Evolutionary conservation across 1,284 basidiomycete species (phyloP).

Genomic region (Takashimella koratensis): DNA sequence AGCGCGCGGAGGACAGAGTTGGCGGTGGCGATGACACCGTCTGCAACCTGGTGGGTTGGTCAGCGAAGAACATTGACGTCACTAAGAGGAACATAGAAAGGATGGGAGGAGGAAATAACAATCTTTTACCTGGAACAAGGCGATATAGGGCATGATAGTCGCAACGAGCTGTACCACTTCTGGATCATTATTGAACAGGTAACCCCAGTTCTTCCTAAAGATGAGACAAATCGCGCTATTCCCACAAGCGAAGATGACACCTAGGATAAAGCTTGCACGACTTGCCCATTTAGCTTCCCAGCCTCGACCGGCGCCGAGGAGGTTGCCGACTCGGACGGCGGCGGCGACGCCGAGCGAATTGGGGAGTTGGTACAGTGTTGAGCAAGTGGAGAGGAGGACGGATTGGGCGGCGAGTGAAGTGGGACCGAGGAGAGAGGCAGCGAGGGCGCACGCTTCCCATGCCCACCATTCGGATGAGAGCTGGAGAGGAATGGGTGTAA

Average conservation of each 20-base stretch:
- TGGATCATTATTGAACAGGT: constrained; percentile 79
- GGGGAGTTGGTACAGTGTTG: constrained; percentile 80
- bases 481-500: too few species aligned
- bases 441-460: constrained; percentile 48
- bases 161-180: constrained; percentile 61
- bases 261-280: constrained; percentile 61
- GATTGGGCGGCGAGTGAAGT: constrained; percentile 55
- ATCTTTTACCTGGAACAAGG: constrained; percentile 65
- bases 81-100: constrained; percentile 25
- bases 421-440: constrained; percentile 47
- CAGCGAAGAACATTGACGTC: too few species aligned
- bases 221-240: constrained; percentile 67
- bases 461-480: constrained; percentile 53
- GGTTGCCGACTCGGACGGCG: constrained; percentile 79
- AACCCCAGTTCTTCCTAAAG: constrained; percentile 71
- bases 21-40: constrained; percentile 65
- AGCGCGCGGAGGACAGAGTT: constrained; percentile 71
- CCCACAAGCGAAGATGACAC: constrained; percentile 57
- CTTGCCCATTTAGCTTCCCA: constrained; percentile 64
- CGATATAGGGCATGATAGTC: constrained; percentile 62
- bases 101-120: too few species aligned
- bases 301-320: constrained; percentile 69
- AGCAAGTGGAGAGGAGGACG: constrained; percentile 55
- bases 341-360: constrained; percentile 74
- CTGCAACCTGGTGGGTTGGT: constrained; percentile 54